Conservation (phyloP, 345 rosid genomes). For the Brassica rapa region DNA sequence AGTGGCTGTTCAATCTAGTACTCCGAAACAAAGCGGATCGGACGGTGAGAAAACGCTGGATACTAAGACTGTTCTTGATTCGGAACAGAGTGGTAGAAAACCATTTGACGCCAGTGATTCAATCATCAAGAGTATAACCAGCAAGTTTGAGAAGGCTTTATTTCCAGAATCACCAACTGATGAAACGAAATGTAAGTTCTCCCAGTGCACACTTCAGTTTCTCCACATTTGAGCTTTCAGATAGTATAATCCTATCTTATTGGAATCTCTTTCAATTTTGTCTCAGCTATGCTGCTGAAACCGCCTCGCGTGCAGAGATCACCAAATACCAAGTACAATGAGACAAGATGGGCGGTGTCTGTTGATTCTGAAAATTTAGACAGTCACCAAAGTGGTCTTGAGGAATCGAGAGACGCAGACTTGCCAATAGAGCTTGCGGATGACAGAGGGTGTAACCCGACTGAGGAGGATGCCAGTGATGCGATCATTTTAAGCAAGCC, state of each 20-base stretch:
- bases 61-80: slow-evolving; percentile 32
- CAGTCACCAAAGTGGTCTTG: slow-evolving; percentile 34
- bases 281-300: slow-evolving; percentile 67
- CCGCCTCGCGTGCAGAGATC: slow-evolving; percentile 64
- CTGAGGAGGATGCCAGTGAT: slow-evolving; percentile 43
- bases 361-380: slow-evolving; percentile 50
- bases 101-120: slow-evolving; percentile 48
- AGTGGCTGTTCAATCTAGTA: slow-evolving; percentile 49
- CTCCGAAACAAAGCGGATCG: slow-evolving; percentile 28
- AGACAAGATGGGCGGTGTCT: slow-evolving; percentile 44
- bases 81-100: slow-evolving; percentile 45
- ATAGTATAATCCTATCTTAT: slow-evolving; percentile 6
- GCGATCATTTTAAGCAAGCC: slow-evolving; percentile 48
- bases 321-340: slow-evolving; percentile 50
- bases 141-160: slow-evolving; percentile 49
- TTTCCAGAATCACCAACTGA: slow-evolving; percentile 52
- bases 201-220: slow-evolving; percentile 20
- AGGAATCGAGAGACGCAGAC: slow-evolving; percentile 38
- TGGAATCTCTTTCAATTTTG: not conserved
- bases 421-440: slow-evolving; percentile 39
- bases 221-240: slow-evolving; percentile 21
- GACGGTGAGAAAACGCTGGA: slow-evolving; percentile 42
- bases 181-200: slow-evolving; percentile 60
- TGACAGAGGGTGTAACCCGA: slow-evolving; percentile 48
- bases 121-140: slow-evolving; percentile 46